Conservation (phyloP, 768 basidiomycete genomes). For the Cantharellus cinnabarinus region DNA sequence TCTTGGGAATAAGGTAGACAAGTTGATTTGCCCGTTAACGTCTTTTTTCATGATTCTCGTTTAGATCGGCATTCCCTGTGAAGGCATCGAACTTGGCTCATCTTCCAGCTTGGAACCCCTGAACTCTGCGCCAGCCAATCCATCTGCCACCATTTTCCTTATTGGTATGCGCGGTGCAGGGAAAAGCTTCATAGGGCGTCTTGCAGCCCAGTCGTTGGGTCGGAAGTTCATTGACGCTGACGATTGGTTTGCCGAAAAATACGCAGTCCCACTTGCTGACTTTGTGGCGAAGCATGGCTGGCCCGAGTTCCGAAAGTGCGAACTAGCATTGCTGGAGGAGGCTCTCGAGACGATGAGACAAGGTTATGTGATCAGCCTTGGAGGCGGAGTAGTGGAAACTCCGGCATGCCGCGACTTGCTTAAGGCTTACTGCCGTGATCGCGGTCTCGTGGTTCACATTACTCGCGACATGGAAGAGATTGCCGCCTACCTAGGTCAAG, state of each 20-base stretch:
- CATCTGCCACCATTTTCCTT: slow-evolving; percentile 43
- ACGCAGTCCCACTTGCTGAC: slow-evolving; percentile 39
- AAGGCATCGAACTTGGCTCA: slow-evolving; percentile 55
- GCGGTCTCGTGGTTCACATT: slow-evolving; percentile 69
- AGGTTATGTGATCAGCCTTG: slow-evolving; percentile 67
- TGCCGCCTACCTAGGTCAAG: slow-evolving; percentile 54
- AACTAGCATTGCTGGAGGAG: slow-evolving; percentile 45
- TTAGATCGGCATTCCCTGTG: slow-evolving; percentile 74
- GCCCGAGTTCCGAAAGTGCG: slow-evolving; percentile 72
- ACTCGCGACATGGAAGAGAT: slow-evolving; percentile 65
- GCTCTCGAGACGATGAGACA: slow-evolving; percentile 35
- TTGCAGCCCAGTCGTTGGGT: slow-evolving; percentile 52
- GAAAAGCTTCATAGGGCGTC: slow-evolving; percentile 69
- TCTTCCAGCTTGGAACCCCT: slow-evolving; percentile 15
- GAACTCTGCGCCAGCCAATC: slow-evolving; percentile 21
- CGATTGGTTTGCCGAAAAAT: slow-evolving; percentile 43
- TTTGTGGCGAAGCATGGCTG: slow-evolving; percentile 75
- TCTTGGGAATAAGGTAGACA: slow-evolving; percentile 71
- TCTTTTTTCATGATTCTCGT: not conserved
- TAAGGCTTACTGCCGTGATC: slow-evolving; percentile 34
- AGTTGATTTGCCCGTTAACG: not conserved
- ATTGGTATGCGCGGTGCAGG: slow-evolving; percentile 96
- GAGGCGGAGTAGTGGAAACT: slow-evolving; percentile 88
- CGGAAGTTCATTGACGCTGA: slow-evolving; percentile 79
- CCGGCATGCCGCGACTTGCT: slow-evolving; percentile 52